Percentiles rank a stretch among this genome's conserved stretches.
Conservation (phyloP, 2,329 filamentous ascomycete species). For the Chaetothyriales sp. region DNA sequence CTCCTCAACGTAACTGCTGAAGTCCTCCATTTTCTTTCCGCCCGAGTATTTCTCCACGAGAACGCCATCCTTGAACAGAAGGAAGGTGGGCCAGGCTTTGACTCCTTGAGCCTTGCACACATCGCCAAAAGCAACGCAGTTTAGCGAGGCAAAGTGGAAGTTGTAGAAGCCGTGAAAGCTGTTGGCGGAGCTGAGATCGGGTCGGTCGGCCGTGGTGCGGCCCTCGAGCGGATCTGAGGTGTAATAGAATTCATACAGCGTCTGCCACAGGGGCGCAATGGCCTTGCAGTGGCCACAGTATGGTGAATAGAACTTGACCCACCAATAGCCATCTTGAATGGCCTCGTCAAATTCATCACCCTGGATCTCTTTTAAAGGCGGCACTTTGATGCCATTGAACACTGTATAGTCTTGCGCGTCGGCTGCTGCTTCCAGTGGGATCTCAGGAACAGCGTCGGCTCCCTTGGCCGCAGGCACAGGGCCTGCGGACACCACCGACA, state of each 20-base stretch:
- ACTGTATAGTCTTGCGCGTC: conserved; percentile 24
- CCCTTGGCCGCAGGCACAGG: conserved; percentile 8
- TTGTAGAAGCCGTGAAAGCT: conserved; percentile 72
- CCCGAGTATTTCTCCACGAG: conserved; percentile 49
- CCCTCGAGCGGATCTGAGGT: conserved; percentile 58
- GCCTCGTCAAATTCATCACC: conserved; percentile 34
- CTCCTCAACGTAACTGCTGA: conserved; percentile 61
- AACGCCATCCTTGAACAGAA: conserved; percentile 66
- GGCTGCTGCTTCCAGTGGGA: conserved; percentile 16
- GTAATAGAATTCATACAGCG: conserved; percentile 82
- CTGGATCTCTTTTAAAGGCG: conserved; percentile 34
- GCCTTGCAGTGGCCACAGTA: conserved; percentile 55
- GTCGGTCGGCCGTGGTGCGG: conserved; percentile 32
- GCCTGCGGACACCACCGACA: conserved; percentile 5
- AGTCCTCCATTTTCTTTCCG: conserved; percentile 46
- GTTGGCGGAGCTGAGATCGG: conserved; percentile 38
- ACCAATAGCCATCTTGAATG: conserved; percentile 39
- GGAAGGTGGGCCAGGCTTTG: conserved; percentile 57
- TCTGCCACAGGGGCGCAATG: conserved; percentile 77
- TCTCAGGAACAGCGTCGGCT: conserved; percentile 10
- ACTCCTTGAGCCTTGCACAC: conserved; percentile 57
- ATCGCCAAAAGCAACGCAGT: conserved; percentile 73
- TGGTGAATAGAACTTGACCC: conserved; percentile 39
- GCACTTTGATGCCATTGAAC: conserved; percentile 39
- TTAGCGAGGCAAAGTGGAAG: conserved; percentile 71